phyloP scores from a whole-genome alignment of 495 filamentous ascomycete genomes.

The Parmelia sp. region DNA sequence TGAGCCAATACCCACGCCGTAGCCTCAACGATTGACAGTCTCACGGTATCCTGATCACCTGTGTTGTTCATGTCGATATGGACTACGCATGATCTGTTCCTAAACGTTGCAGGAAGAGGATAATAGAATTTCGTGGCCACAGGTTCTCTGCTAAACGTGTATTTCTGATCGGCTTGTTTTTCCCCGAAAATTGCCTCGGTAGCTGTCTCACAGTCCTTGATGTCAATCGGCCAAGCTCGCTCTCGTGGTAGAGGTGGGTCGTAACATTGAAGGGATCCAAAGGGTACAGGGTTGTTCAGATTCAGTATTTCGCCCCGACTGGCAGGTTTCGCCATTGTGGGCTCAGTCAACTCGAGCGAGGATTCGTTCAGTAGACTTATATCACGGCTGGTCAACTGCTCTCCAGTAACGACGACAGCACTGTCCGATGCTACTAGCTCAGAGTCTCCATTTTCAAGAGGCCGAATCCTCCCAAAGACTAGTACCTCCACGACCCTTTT shows the following conservation, averaged over 20 bases:
- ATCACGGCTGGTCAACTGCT: neutral
- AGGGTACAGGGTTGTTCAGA: neutral
- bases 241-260: constrained; percentile 1
- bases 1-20: neutral
- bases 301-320: neutral
- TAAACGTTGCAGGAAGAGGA: neutral
- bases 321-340: no score
- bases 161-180: neutral
- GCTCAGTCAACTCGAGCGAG: neutral
- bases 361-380: neutral
- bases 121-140: neutral
- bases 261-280: neutral
- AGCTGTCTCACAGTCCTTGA: neutral
- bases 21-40: constrained; percentile 3
- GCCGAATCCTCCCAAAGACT: neutral
- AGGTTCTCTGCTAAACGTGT: neutral
- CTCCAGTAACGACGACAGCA: neutral
- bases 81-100: neutral
- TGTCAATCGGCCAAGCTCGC: neutral
- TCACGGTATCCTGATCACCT: constrained; percentile 1
- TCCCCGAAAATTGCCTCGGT: neutral
- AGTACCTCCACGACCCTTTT: constrained; percentile 8
- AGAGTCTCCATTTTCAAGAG: neutral
- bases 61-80: neutral
- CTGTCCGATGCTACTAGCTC: neutral